Conservation (phyloP, 73 alveolate genomes). For the Paramecium sexaurelia region DNA sequence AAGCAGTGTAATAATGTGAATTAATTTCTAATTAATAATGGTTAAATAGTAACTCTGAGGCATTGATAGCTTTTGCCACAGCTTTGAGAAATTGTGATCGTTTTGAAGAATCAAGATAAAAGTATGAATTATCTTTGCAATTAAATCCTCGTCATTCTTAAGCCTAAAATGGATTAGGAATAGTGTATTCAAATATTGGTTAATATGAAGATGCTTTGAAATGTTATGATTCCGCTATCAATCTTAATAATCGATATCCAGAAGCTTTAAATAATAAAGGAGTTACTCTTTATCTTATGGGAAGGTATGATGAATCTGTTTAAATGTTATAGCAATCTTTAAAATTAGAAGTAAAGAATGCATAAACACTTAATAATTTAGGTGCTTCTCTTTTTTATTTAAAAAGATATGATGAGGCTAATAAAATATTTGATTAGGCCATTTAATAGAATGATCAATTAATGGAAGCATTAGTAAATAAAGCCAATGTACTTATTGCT, state of each 20-base stretch:
- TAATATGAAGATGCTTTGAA: constrained; percentile 48
- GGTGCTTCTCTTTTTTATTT: constrained; percentile 32
- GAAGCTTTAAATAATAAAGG: constrained; percentile 47
- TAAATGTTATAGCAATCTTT: constrained; percentile 22
- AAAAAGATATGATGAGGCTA: constrained; percentile 47
- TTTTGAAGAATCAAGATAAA: neutral
- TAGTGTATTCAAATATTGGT: constrained; percentile 23
- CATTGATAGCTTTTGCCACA: constrained; percentile 50
- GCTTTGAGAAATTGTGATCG: constrained; percentile 38
- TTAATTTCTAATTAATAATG: neutral
- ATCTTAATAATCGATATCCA: constrained; percentile 33
- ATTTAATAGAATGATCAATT: constrained; percentile 44
- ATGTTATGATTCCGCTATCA: constrained; percentile 27
- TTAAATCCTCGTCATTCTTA: constrained; percentile 25
- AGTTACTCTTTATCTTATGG: constrained; percentile 34
- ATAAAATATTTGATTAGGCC: constrained; percentile 51
- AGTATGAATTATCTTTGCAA: neutral
- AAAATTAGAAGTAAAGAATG: constrained; percentile 45
- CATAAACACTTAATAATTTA: constrained; percentile 28
- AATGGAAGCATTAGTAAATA: constrained; percentile 24
- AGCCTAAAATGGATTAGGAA: constrained; percentile 52
- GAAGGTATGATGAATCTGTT: constrained; percentile 49
- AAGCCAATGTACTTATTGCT: constrained; percentile 48
- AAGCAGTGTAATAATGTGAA: constrained; percentile 25
- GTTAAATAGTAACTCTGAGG: constrained; percentile 49